Percentiles rank a stretch among this genome's conserved stretches.
Evolutionary conservation across 139 green algal species (phyloP).

Genomic region (Bryopsis sp.): DNA sequence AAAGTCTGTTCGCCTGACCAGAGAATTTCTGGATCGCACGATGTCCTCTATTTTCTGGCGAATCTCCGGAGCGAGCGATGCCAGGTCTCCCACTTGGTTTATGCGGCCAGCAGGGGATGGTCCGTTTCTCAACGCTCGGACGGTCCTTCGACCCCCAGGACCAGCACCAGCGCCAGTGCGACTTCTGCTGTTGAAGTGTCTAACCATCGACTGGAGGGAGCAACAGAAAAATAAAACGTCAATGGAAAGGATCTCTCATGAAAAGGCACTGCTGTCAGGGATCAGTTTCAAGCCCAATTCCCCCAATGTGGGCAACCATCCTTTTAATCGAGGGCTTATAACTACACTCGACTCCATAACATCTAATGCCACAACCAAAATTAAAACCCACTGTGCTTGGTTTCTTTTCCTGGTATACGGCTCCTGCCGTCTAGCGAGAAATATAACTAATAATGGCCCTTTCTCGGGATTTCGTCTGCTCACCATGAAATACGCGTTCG

Average conservation of each 20-base stretch:
- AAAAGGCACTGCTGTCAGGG: not conserved
- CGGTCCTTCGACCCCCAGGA: not conserved
- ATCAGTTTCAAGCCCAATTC: too few relatives aligned
- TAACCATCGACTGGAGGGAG: not conserved
- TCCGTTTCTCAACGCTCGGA: not conserved
- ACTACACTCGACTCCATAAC: too few relatives aligned
- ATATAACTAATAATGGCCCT: not conserved
- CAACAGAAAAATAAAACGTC: not conserved
- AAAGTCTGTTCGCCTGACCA: constrained; percentile 14
- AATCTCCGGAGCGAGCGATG: not conserved
- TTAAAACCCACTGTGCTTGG: too few relatives aligned
- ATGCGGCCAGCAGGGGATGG: not conserved
- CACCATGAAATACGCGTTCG: constrained; percentile 41
- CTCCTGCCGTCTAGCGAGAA: not conserved
- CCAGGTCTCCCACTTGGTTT: constrained; percentile 12
- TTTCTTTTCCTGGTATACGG: too few relatives aligned
- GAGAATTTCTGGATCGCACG: not conserved
- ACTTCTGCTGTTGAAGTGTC: not conserved
- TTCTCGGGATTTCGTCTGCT: constrained; percentile 13
- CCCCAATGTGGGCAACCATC: too few relatives aligned
- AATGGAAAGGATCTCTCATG: not conserved
- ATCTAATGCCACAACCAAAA: too few relatives aligned
- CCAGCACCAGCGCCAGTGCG: not conserved
- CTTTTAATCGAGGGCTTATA: too few relatives aligned
- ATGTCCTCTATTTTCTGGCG: constrained; percentile 19